Evolutionary conservation across 1,284 basidiomycete genomes (phyloP), one percentile per base, ranked within the genome.

Genomic region (Singerocomus inundabilis): DNA sequence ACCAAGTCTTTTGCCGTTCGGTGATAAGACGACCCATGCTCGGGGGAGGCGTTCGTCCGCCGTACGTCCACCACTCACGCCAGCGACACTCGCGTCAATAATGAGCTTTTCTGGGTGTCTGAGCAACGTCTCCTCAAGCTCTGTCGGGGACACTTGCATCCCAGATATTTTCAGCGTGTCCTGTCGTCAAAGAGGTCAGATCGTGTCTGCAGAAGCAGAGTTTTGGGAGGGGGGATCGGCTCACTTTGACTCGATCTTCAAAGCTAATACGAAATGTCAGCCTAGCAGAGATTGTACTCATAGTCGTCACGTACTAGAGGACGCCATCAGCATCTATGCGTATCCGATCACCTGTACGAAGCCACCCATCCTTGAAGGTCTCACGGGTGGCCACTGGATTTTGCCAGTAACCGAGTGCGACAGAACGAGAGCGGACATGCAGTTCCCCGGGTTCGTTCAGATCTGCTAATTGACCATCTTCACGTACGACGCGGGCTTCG

Each of bases 91-190:
- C 9, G 72, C 81, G 52, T 89, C 87, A 6, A 63, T 62, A 51
- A 87, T 74, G 29, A 88, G 72, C 29, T 69, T 72, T 6, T 76
- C 74, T 0, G 86, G 83, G 42, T 88, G 79, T 0, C 70, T 69
- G 21, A 82, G 71, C 0, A 88, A 67, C 15, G 76, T 75, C 26
- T 80, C 73, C 61, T 89, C 87, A 38, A 90, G 84, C 60, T 90
- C 86, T 10, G 78, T 75, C 0, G 88, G 87, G 0, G 87, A 86
- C 0, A 89, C 87, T 64, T 90, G 88, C 36, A 73, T 72, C 8
- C 88, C 86, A 0, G 85, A 87, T 6, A 89, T 75, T 60, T 89
- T 88, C 10, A 89, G 71, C 0, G 79, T 87, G 60, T 87, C 86
- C 81, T 87, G 45, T 34, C n/a, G 5, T 29, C 29, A 43, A 32